Evolutionary conservation across 2,329 filamentous ascomycete genomes (phyloP), one percentile per base, ranked within the genome.

Genomic region (Penicillium sp.): DNA sequence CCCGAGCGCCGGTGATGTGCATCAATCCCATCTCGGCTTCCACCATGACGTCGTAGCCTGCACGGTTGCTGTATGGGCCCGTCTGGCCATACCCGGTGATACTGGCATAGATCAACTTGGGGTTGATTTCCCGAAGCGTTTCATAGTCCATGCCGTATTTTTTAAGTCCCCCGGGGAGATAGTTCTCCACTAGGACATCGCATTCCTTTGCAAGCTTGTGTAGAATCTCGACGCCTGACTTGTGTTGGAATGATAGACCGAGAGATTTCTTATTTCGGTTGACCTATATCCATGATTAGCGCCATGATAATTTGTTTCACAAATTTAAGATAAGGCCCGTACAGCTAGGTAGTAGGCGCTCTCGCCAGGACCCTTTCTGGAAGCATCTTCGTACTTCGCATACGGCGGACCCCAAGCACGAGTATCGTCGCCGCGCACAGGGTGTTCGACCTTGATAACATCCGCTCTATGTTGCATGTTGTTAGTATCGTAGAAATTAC

Each of bases 21-120:
- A 99, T 99, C 55, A 99, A 78, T 1, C 94, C 94, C 77, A 99
- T 92, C 72, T 97, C 94, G 57, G 94, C 94, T 78, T 99, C 94
- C 11, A 99, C 93, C 93, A 99, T 99, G 64, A 99, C 94, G 75
- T 99, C 94, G 80, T 99, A 99, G 5, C 94, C 94, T 4, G 94
- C 92, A 14, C 94, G 84, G 61, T 86, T 84, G 6, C 88, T 85
- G 74, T 96, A 96, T 0, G 94, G 94, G 0, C 94, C 94, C 1
- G 90, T 96, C 72, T 99, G 94, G 2, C 94, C 94, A 70, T 97
- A 99, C 1, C 94, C 94, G 0, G 94, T 99, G 66, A 99, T 96
- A 64, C 91, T 96, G 14, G 93, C 92, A 70, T 99, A 99, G 64
- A 99, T 90, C 45, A 99, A 81, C 6, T 81, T 78, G 0, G 93